Base-by-base conservation (phyloP, 208 protist species). In the Trypanosoma congolense region DNA sequence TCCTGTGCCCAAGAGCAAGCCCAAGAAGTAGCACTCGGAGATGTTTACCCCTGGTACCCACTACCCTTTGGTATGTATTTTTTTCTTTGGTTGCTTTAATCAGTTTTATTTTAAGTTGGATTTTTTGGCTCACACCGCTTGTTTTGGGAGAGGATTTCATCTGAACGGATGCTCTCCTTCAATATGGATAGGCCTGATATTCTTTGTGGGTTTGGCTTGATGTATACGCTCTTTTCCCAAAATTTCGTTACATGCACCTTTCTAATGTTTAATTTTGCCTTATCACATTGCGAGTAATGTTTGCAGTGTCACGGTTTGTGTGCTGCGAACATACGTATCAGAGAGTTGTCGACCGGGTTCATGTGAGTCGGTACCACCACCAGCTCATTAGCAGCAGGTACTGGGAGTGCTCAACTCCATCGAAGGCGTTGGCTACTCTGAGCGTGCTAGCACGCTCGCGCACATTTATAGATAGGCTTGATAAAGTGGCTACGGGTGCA, bases 1-100 rank as follows among this genome's bases (percentile, higher is more conserved):
- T 43, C 66, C 65, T 55, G 63, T 61, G 25, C 81, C 81, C 40
- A 90, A 86, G 66, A 86, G 71, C 47, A 70, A 79, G 40, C 79
- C 81, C 40, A 93, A 89, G 80, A 88, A 89, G 77, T 93, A 81
- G 74, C 53, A 58, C 72, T 41, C 57, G 58, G 62, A 61, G 40
- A 48, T 49, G 53, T 12, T 46, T 24, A 19, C n/a, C 46, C 66
- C 61, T 53, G 70, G 70, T 54, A 74, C 69, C 59, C 70, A 74
- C 50, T 14, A 36, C 40, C 30, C 12, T n/a, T 19, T 31, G 12
- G 10, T 62, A 24, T 56, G 4, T 62, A 16, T 22, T 18, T 31
- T 21, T 14, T 35, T 33, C 12, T 38, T 38, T 38, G n/a, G n/a
- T n/a, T n/a, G n/a, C n/a, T n/a, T n/a, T n/a, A n/a, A n/a, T n/a